phyloP scores from a whole-genome alignment of 805 yeast species.

The Cyberlindnera suaveolens region DNA sequence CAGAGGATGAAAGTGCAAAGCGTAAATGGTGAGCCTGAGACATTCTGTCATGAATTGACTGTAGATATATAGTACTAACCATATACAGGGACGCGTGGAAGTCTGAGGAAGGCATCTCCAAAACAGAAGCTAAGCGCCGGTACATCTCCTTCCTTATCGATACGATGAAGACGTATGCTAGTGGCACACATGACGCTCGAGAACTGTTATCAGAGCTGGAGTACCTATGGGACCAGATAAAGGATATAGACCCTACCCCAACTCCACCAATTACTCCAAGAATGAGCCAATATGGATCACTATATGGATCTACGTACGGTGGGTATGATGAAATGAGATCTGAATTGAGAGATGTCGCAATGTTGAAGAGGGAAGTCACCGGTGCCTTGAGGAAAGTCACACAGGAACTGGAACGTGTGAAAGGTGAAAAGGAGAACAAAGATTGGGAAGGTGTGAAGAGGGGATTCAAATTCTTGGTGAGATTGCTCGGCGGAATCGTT shows the following conservation, averaged over 20 bases:
- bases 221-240: constrained; percentile 67
- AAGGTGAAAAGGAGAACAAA: constrained; percentile 4
- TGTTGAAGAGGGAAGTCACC: constrained; percentile 22
- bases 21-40: constrained; percentile 38
- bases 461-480: constrained; percentile 4
- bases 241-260: constrained; percentile 31
- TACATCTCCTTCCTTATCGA: constrained; percentile 65
- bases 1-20: constrained; percentile 61
- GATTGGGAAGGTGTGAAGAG: constrained; percentile 12
- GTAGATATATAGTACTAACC: neutral
- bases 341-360: constrained; percentile 13
- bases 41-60: neutral
- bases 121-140: constrained; percentile 65
- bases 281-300: constrained; percentile 8
- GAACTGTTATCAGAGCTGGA: constrained; percentile 65
- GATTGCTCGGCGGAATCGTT: constrained; percentile 5
- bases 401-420: constrained; percentile 18
- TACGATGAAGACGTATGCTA: constrained; percentile 66
- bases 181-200: constrained; percentile 59
- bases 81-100: constrained; percentile 75
- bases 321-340: constrained; percentile 7
- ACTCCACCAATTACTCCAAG: constrained; percentile 16
- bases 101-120: constrained; percentile 57
- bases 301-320: constrained; percentile 8
- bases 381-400: constrained; percentile 20